These are phyloP conservation scores for Nemania abortiva DNA, from an alignment of 2,329 filamentous ascomycete species.

Conservation along the genomic window DNA sequence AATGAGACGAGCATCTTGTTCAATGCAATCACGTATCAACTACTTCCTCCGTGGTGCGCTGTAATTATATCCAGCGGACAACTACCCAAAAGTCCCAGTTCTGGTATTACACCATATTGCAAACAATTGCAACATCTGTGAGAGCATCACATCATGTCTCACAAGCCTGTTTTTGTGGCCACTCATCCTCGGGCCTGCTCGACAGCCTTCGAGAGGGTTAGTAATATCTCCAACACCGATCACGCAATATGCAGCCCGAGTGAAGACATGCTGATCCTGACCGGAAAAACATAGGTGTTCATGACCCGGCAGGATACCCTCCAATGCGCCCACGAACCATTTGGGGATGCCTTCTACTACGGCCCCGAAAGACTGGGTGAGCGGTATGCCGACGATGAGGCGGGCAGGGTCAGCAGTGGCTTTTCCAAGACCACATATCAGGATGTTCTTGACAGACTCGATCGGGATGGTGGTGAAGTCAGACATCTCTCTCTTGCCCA, in stretches of 20 bases:
- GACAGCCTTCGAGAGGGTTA: conserved; percentile 94
- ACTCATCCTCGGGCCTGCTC: conserved; percentile 96
- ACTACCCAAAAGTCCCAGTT: background rate
- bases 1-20: conserved; percentile 43
- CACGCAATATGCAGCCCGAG: conserved; percentile 32
- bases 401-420: conserved; percentile 69
- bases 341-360: conserved; percentile 96
- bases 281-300: conserved; percentile 75
- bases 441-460: conserved; percentile 81
- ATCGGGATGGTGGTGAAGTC: conserved; percentile 80
- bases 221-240: conserved; percentile 46
- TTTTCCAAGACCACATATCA: conserved; percentile 78
- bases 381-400: conserved; percentile 78
- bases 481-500: conserved; percentile 46
- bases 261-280: conserved; percentile 27
- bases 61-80: conserved; percentile 34
- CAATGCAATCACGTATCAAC: conserved; percentile 45
- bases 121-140: conserved; percentile 47
- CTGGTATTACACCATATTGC: conserved; percentile 6
- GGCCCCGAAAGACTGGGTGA: conserved; percentile 87
- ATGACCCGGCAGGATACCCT: conserved; percentile 91
- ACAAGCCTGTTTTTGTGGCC: conserved; percentile 88
- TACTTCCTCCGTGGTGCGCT: conserved; percentile 51
- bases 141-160: conserved; percentile 68
- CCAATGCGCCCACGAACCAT: conserved; percentile 91